A percentile compares a stretch with the other conserved stretches of the same genome.
Conservation (phyloP, 163 green algal genomes). For the Scenedesmus sp. region DNA sequence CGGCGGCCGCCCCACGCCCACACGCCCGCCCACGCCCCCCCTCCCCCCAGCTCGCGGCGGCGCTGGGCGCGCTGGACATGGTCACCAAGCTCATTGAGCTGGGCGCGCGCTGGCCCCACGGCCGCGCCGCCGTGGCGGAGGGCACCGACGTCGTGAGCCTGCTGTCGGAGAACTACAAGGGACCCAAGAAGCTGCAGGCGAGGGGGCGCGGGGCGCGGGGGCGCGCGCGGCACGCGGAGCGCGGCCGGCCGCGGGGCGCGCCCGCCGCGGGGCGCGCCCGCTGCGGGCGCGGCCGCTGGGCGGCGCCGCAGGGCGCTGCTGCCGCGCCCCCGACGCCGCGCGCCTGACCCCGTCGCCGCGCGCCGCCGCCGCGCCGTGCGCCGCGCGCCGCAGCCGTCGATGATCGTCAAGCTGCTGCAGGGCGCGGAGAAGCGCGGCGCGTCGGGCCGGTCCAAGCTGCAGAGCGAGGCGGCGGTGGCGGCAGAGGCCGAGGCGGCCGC, state of each 20-base stretch:
- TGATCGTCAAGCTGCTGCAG: conserved; percentile 24
- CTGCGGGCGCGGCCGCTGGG: too few relatives aligned
- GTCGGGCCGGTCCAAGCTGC: conserved; percentile 2
- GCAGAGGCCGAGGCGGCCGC: background rate
- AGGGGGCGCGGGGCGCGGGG: too few relatives aligned
- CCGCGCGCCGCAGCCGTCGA: conserved; percentile 5
- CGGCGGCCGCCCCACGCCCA: too few relatives aligned
- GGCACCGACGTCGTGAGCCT: conserved; percentile 32
- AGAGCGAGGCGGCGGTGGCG: background rate
- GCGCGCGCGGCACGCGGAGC: too few relatives aligned
- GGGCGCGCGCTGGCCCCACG: conserved; percentile 30
- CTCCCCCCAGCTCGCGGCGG: conserved; percentile 9
- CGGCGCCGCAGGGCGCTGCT: too few relatives aligned
- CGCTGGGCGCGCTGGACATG: conserved; percentile 14
- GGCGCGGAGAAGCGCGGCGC: conserved; percentile 27
- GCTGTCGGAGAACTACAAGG: conserved; percentile 32
- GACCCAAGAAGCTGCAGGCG: conserved; percentile 26
- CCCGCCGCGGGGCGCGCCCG: too few relatives aligned
- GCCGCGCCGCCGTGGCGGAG: background rate
- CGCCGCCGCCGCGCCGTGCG: too few relatives aligned
- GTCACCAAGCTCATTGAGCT: conserved; percentile 28
- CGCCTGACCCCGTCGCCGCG: too few relatives aligned
- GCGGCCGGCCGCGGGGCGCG: too few relatives aligned
- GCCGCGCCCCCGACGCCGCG: too few relatives aligned
- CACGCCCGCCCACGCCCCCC: too few relatives aligned